phyloP scores from a whole-genome alignment of 176 grass and related monocot species.

The Pontederia paniculata region DNA sequence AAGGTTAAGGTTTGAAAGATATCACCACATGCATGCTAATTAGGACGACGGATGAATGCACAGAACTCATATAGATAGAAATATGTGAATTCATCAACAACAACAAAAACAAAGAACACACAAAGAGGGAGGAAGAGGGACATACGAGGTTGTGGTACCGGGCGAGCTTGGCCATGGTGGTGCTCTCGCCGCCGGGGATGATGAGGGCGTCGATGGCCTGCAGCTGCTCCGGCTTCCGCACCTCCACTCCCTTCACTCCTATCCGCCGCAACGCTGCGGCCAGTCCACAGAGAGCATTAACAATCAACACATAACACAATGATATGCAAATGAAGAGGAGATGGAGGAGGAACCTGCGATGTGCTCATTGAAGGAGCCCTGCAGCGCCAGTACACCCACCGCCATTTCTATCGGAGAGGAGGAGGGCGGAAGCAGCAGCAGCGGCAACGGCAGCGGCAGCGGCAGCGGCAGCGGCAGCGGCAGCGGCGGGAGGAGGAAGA shows the following conservation, averaged over 20 bases:
- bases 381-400: constrained; percentile 91
- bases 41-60: background rate
- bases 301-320: background rate
- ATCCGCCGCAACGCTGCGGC: constrained; percentile 74
- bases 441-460: no score
- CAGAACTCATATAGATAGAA: background rate
- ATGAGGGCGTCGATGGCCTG: constrained; percentile 58
- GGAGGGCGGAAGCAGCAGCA: background rate
- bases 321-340: background rate
- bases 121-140: background rate
- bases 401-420: constrained; percentile 24
- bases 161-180: constrained; percentile 98
- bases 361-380: constrained; percentile 98
- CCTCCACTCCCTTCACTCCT: constrained; percentile 71
- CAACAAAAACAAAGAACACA: background rate
- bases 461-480: no score
- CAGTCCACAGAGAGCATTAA: background rate
- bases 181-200: constrained; percentile 98
- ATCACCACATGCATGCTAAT: no score
- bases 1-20: no score
- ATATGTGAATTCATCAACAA: no score
- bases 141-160: constrained; percentile 71
- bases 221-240: constrained; percentile 80
- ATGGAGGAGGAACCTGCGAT: constrained; percentile 34
- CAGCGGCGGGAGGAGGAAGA: no score